These are phyloP conservation scores for Microbotryomycetes sp. DNA, from an alignment of 1,284 basidiomycete species.

Conservation along the genomic window DNA sequence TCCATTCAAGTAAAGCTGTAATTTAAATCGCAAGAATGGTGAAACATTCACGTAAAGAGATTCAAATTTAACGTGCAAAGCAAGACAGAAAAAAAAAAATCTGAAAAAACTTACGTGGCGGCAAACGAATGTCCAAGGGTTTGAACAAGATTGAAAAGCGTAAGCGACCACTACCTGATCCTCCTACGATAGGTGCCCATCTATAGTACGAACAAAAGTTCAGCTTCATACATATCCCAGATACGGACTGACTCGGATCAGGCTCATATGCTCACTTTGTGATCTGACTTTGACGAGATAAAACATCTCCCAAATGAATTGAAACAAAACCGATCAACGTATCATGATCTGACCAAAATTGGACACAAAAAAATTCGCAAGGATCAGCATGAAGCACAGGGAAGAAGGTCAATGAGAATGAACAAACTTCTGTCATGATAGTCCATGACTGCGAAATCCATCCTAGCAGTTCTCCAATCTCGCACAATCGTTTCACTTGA, in stretches of 20 bases:
- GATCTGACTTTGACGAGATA: conserved; percentile 18
- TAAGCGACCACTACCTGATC: conserved; percentile 21
- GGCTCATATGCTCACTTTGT: conserved; percentile 13
- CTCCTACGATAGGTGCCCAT: conserved; percentile 8
- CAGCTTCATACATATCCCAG: neutral
- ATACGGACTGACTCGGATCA: too few relatives aligned
- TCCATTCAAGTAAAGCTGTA: conserved; percentile 17
- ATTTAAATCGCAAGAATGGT: neutral
- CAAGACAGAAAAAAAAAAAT: too few relatives aligned
- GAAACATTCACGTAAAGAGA: too few relatives aligned
- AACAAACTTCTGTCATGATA: conserved; percentile 23
- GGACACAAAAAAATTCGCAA: neutral
- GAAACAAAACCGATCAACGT: conserved; percentile 23
- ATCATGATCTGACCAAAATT: conserved; percentile 11
- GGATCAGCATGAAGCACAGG: neutral
- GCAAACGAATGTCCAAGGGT: conserved; percentile 15
- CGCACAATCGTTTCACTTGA: conserved; percentile 20
- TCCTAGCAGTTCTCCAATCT: conserved; percentile 21
- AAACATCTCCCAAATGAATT: conserved; percentile 16
- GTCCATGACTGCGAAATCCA: conserved; percentile 30
- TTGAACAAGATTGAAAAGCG: conserved; percentile 30
- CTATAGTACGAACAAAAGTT: neutral
- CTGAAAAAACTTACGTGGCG: neutral
- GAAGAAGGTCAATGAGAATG: too few relatives aligned
- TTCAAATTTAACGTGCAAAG: too few relatives aligned